Evolutionary conservation across 345 rosid genomes (phyloP).

Genomic region (Salix purpurea): DNA sequence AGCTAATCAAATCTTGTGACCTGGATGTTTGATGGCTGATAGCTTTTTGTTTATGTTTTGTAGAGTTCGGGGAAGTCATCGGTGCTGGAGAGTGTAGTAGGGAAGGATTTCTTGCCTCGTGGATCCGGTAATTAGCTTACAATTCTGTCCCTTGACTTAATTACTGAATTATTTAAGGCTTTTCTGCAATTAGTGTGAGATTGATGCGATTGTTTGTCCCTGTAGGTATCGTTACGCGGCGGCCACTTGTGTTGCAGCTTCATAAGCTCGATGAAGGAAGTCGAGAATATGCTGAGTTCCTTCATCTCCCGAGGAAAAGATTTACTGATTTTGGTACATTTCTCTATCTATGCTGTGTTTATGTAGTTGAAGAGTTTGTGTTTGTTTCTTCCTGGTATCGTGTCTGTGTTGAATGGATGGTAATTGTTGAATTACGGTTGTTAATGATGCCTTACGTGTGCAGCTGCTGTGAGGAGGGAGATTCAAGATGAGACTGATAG

Average conservation of each 20-base stretch:
- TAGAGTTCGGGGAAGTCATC: slow-evolving; percentile 99
- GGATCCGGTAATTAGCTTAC: slow-evolving; percentile 73
- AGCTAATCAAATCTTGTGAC: slow-evolving; percentile 1
- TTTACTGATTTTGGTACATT: slow-evolving; percentile 81
- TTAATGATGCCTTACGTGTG: slow-evolving; percentile 7
- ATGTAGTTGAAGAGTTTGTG: not conserved
- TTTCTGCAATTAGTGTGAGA: not conserved
- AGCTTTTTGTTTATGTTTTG: not conserved
- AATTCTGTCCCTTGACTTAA: not conserved
- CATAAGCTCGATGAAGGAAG: slow-evolving; percentile 89
- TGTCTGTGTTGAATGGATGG: not conserved
- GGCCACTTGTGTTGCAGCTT: slow-evolving; percentile 97
- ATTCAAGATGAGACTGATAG: slow-evolving; percentile 97
- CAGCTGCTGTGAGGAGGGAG: slow-evolving; percentile 99
- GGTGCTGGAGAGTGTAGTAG: slow-evolving; percentile 91
- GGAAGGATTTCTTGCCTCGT: slow-evolving; percentile 99
- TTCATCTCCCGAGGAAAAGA: slow-evolving; percentile 77
- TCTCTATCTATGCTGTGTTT: not conserved
- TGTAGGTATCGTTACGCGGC: slow-evolving; percentile 89
- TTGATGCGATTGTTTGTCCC: slow-evolving; percentile 6
- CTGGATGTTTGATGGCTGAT: not conserved
- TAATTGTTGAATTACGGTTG: not conserved
- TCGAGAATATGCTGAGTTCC: slow-evolving; percentile 95
- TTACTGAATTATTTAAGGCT: not conserved
- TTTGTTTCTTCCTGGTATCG: not conserved